phyloP scores from a whole-genome alignment of 345 rosid genomes.

The Citrus unshiu region DNA sequence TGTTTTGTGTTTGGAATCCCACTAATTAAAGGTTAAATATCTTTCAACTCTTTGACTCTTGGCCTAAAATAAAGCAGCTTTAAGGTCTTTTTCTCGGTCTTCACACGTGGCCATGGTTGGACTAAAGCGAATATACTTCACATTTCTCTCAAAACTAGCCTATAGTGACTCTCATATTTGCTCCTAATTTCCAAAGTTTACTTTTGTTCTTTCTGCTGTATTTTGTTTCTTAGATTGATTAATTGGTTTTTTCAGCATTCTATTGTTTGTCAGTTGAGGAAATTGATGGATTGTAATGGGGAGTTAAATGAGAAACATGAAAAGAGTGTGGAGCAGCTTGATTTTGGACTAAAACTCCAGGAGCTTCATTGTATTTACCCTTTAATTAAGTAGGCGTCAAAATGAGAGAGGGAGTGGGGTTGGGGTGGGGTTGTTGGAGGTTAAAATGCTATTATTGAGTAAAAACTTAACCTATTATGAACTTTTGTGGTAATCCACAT shows the following conservation, averaged over 20 bases:
- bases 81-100: neutral
- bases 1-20: neutral
- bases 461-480: neutral
- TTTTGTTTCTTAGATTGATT: neutral
- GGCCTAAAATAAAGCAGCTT: neutral
- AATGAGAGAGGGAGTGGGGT: neutral
- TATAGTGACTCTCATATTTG: neutral
- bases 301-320: neutral
- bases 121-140: neutral
- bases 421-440: neutral
- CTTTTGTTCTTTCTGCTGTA: neutral
- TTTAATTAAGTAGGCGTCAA: neutral
- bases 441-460: neutral
- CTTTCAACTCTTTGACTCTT: neutral
- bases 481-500: neutral
- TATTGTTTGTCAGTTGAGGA: neutral
- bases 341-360: neutral
- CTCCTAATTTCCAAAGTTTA: neutral
- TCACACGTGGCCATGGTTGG: neutral
- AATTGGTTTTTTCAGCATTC: neutral
- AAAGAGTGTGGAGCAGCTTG: neutral
- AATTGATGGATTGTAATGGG: neutral
- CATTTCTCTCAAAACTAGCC: neutral
- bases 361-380: neutral
- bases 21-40: neutral